Percentiles rank a stretch among this genome's conserved stretches.
phyloP scores from a whole-genome alignment of 306 rosid genomes.

The Mimosa pudica region DNA sequence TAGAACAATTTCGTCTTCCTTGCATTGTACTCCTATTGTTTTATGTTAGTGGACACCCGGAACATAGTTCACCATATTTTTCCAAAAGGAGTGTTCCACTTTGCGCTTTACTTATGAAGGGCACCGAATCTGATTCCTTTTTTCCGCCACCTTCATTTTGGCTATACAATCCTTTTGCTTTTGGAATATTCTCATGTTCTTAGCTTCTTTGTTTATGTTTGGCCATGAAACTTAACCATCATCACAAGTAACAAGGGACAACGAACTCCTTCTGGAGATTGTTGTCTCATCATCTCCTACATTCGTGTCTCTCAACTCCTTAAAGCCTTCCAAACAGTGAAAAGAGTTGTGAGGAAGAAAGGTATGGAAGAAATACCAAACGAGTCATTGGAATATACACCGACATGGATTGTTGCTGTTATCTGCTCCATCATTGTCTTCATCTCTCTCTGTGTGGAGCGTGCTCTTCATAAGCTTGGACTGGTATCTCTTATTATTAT shows the following conservation, averaged over 20 bases:
- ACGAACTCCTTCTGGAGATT: conserved; percentile 19
- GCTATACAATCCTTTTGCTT: conserved; percentile 41
- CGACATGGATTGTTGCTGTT: conserved; percentile 89
- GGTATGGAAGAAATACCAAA: conserved; percentile 50
- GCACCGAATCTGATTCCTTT: conserved; percentile 37
- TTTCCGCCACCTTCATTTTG: neutral
- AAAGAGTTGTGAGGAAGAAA: conserved; percentile 3
- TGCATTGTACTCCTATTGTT: neutral
- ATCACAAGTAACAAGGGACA: neutral
- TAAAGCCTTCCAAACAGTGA: neutral
- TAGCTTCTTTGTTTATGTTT: conserved; percentile 36
- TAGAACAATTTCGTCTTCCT: neutral
- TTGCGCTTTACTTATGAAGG: conserved; percentile 36
- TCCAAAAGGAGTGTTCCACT: conserved; percentile 6
- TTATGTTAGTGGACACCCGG: neutral
- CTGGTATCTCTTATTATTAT: conserved; percentile 46
- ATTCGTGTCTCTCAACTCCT: neutral
- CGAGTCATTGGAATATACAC: conserved; percentile 73
- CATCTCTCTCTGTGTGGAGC: conserved; percentile 70
- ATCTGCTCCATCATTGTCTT: conserved; percentile 77
- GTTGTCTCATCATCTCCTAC: conserved; percentile 25
- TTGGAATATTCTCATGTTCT: conserved; percentile 41
- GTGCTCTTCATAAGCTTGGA: conserved; percentile 78
- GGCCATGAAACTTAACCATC: conserved; percentile 2
- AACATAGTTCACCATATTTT: conserved; percentile 14